phyloP scores from a whole-genome alignment of 108 stramenopile species.

The Aurantiochytrium sp. region DNA sequence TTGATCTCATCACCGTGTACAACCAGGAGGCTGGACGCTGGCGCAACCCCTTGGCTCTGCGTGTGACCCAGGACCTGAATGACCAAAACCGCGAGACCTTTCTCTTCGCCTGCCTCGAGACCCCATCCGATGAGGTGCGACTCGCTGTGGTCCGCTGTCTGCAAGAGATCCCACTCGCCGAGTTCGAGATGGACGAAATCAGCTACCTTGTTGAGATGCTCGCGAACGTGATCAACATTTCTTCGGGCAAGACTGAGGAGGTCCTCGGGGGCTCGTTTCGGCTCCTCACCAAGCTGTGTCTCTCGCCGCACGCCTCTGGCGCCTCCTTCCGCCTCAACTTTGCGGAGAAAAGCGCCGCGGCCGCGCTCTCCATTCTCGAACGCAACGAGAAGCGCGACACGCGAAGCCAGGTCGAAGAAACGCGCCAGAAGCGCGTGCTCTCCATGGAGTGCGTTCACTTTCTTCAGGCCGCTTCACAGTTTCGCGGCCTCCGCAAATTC shows the following conservation, averaged over 20 bases:
- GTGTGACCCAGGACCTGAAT: background rate
- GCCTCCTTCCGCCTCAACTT: background rate
- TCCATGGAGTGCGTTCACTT: background rate
- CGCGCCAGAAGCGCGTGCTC: background rate
- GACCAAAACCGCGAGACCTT: slow-evolving; percentile 1
- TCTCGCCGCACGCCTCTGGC: background rate
- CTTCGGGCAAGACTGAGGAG: background rate
- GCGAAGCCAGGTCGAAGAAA: background rate
- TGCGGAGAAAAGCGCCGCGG: background rate
- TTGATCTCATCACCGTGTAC: background rate
- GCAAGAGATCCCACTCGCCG: background rate
- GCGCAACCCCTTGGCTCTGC: background rate
- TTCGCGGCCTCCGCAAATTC: background rate
- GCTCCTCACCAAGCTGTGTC: background rate
- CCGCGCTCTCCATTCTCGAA: background rate
- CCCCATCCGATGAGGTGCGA: slow-evolving; percentile 8
- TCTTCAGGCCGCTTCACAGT: background rate
- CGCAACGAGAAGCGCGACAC: slow-evolving; percentile 14
- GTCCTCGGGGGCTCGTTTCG: slow-evolving; percentile 2
- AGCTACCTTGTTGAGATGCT: background rate
- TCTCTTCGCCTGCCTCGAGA: background rate
- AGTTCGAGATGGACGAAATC: background rate
- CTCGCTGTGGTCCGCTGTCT: background rate
- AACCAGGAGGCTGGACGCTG: background rate
- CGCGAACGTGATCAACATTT: background rate